phyloP scores from a whole-genome alignment of 805 yeast genomes.

The Kazachstania viticola region DNA sequence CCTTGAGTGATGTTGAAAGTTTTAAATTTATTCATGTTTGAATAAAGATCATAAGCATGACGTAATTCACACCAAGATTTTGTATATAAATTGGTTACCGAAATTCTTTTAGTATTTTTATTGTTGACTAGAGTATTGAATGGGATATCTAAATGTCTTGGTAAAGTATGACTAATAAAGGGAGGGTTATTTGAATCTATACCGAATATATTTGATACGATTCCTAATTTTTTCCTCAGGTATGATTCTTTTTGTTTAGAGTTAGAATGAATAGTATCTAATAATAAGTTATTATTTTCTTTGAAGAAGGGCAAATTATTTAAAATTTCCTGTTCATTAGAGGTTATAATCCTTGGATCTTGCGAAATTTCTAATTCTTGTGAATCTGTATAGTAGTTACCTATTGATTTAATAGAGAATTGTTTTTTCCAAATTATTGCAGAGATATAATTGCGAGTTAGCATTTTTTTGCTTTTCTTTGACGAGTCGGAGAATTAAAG shows the following conservation, averaged over 20 bases:
- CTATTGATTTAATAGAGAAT: too few relatives aligned
- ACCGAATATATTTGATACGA: constrained; percentile 12
- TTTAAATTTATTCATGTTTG: constrained; percentile 28
- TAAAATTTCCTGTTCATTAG: constrained; percentile 6
- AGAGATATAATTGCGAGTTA: too few relatives aligned
- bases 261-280: constrained; percentile 1
- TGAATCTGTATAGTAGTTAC: too few relatives aligned
- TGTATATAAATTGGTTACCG: constrained; percentile 48
- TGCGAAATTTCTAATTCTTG: background rate
- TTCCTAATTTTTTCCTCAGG: constrained; percentile 10
- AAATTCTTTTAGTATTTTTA: constrained; percentile 10
- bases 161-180: constrained; percentile 10
- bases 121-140: constrained; percentile 6
- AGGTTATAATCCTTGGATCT: constrained; percentile 4
- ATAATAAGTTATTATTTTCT: too few relatives aligned
- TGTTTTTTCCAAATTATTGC: too few relatives aligned
- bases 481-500: too few relatives aligned
- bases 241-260: constrained; percentile 7
- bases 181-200: constrained; percentile 7
- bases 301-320: constrained; percentile 1
- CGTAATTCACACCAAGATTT: constrained; percentile 61
- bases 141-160: constrained; percentile 11
- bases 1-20: constrained; percentile 39
- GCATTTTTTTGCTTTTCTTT: too few relatives aligned
- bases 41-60: constrained; percentile 39